phyloP scores from a whole-genome alignment of 768 basidiomycete species.

The Lentinula edodes region DNA sequence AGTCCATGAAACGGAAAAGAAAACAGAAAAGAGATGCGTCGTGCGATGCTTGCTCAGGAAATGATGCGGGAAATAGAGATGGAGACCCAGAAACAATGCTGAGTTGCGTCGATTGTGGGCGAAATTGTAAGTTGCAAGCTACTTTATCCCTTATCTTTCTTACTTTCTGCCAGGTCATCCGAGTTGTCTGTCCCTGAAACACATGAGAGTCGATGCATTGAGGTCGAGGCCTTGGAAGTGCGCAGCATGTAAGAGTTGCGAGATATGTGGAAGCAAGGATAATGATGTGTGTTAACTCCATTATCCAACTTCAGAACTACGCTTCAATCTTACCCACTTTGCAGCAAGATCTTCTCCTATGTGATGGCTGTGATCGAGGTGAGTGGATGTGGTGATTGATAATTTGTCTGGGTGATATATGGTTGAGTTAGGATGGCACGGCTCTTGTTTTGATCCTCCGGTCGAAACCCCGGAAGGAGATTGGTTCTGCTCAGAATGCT shows the following conservation, averaged over 20 bases:
- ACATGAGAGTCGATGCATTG: conserved; percentile 46
- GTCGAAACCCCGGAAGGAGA: conserved; percentile 70
- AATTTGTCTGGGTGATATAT: conserved; percentile 7
- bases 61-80: conserved; percentile 51
- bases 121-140: conserved; percentile 55
- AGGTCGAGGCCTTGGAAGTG: conserved; percentile 79
- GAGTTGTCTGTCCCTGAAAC: conserved; percentile 53
- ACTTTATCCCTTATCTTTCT: background rate
- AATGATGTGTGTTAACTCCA: conserved; percentile 67
- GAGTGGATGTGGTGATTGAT: conserved; percentile 14
- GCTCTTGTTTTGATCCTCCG: conserved; percentile 72
- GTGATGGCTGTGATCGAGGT: conserved; percentile 94
- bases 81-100: conserved; percentile 64
- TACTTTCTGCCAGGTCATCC: conserved; percentile 59
- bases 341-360: conserved; percentile 80
- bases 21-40: conserved; percentile 48
- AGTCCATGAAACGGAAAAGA: conserved; percentile 44
- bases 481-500: conserved; percentile 70
- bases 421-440: conserved; percentile 65
- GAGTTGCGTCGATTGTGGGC: conserved; percentile 76
- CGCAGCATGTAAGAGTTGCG: conserved; percentile 88
- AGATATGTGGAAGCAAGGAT: conserved; percentile 78
- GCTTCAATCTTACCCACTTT: conserved; percentile 9
- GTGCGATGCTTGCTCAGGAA: conserved; percentile 78
- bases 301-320: background rate